Percentiles rank a stretch among this genome's conserved stretches.
phyloP scores from a whole-genome alignment of 1,139 yeast species.

The Citeromyces hawaiiensis region DNA sequence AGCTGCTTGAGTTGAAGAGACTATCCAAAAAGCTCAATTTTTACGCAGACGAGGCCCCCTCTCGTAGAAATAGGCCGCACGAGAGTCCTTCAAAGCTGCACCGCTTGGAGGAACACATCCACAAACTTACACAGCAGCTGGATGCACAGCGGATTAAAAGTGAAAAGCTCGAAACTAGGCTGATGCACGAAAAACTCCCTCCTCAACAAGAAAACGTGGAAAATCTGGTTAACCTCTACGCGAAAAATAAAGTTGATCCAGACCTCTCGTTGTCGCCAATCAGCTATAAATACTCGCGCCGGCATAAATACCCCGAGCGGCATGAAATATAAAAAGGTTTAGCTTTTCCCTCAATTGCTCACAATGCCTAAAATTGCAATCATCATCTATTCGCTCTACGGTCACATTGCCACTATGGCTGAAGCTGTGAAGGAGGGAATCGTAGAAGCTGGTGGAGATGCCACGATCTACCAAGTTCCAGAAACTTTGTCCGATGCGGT shows the following conservation, averaged over 20 bases:
- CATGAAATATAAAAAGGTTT: no score
- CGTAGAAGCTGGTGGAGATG: constrained; percentile 46
- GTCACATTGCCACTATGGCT: constrained; percentile 44
- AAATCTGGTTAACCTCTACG: not conserved
- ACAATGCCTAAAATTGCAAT: constrained; percentile 15
- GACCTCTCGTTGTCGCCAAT: not conserved
- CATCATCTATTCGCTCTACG: constrained; percentile 49
- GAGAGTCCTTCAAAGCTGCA: no score
- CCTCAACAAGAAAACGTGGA: not conserved
- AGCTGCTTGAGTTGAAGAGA: no score
- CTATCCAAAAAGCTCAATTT: no score
- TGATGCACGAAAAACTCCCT: not conserved
- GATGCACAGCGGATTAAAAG: no score
- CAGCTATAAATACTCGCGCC: not conserved
- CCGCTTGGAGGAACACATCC: no score
- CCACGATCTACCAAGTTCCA: constrained; percentile 45
- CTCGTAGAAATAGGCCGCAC: no score
- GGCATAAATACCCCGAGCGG: not conserved
- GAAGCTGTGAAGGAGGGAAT: constrained; percentile 42
- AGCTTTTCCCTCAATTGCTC: no score
- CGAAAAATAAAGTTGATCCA: not conserved
- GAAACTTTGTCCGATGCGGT: constrained; percentile 41
- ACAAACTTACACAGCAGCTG: no score
- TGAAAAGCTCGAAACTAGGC: no score
- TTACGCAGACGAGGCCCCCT: no score